Percentiles rank a stretch among this genome's conserved stretches.
phyloP scores from a whole-genome alignment of 306 rosid species.

The Sphenostylis stenocarpa region DNA sequence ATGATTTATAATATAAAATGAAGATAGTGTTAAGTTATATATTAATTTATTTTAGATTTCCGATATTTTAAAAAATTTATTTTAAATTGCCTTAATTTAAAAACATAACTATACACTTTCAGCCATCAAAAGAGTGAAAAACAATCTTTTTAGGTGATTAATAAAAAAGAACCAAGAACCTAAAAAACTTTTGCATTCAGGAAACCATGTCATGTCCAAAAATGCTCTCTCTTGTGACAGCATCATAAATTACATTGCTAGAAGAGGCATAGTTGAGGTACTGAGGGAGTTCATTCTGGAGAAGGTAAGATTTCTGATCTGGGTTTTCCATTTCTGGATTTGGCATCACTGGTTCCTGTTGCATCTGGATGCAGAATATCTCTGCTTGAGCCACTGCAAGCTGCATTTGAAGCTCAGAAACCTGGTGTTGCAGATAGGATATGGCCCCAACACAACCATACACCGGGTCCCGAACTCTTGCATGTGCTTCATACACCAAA shows the following conservation, averaged over 20 bases:
- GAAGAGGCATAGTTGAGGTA: conserved; percentile 61
- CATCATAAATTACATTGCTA: conserved; percentile 59
- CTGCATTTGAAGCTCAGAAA: conserved; percentile 90
- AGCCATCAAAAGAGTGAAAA: not conserved
- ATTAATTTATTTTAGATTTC: too few species aligned
- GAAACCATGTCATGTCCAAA: conserved; percentile 77
- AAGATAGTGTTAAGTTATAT: too few species aligned
- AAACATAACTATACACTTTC: too few species aligned
- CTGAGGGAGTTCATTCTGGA: conserved; percentile 53
- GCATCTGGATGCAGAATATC: conserved; percentile 85
- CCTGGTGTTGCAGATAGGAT: conserved; percentile 76
- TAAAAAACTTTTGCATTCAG: conserved; percentile 27
- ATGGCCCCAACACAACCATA: conserved; percentile 95
- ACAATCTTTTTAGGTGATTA: not conserved
- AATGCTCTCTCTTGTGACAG: conserved; percentile 54
- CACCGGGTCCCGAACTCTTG: conserved; percentile 86
- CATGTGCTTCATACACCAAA: conserved; percentile 84
- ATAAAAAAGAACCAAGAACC: not conserved
- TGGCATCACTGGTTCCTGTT: conserved; percentile 52
- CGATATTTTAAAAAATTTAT: too few species aligned
- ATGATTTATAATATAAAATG: too few species aligned
- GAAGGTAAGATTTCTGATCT: conserved; percentile 44
- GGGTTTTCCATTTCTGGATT: conserved; percentile 26
- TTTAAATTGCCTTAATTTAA: too few species aligned
- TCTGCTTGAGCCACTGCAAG: conserved; percentile 92